Conservation (phyloP, 2,329 filamentous ascomycete species). For the Coniochaeta pulveracea region DNA sequence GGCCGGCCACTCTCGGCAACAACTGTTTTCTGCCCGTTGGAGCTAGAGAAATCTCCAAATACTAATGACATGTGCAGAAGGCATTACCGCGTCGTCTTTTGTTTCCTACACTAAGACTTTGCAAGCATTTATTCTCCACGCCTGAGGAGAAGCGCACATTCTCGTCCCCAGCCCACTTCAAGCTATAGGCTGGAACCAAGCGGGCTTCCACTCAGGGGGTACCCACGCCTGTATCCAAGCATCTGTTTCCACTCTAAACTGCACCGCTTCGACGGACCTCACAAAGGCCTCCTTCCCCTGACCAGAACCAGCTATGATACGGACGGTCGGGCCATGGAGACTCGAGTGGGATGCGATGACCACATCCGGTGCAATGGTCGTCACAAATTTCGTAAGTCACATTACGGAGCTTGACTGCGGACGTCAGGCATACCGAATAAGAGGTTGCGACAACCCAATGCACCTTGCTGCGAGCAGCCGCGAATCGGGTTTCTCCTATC, state of each 20-base stretch:
- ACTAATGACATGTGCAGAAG: conserved; percentile 3
- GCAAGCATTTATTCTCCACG: too few species aligned
- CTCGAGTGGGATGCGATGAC: neutral
- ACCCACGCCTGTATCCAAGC: too few species aligned
- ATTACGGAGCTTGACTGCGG: neutral
- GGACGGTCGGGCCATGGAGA: too few species aligned
- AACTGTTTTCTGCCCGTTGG: neutral
- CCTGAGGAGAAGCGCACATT: too few species aligned
- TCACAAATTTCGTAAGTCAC: conserved; percentile 3
- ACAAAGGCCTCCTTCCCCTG: too few species aligned
- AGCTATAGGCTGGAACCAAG: too few species aligned
- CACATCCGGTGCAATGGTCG: conserved; percentile 1
- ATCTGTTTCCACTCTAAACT: too few species aligned
- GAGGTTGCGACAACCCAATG: conserved; percentile 1
- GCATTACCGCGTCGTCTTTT: neutral
- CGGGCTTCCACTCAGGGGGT: too few species aligned
- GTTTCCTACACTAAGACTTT: too few species aligned
- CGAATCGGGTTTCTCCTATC: conserved; percentile 1
- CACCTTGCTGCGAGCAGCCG: conserved; percentile 3
- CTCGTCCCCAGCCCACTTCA: too few species aligned
- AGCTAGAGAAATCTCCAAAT: neutral
- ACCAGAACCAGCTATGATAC: too few species aligned
- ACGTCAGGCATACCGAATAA: conserved; percentile 2
- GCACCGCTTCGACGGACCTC: too few species aligned
- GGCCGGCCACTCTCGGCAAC: conserved; percentile 1